A percentile compares a stretch with the other conserved stretches of the same genome.
phyloP scores from a whole-genome alignment of 2,329 filamentous ascomycete species.

The Drechslera avenae region DNA sequence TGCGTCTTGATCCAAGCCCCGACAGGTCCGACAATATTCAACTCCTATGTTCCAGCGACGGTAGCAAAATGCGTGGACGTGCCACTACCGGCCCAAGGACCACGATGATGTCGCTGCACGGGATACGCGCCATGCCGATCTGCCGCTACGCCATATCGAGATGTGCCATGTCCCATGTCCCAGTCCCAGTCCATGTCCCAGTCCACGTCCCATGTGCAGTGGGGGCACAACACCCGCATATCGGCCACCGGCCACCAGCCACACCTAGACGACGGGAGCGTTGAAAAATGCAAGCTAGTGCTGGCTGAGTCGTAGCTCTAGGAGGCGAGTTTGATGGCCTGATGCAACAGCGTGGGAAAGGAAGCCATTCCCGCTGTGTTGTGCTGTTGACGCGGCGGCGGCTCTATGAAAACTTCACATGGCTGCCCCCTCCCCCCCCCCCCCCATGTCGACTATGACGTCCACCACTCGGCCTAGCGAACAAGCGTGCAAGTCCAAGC shows the following conservation, averaged over 20 bases:
- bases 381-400: not conserved
- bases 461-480: conserved; percentile 3
- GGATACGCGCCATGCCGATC: conserved; percentile 12
- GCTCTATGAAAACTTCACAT: too few relatives aligned
- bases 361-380: not conserved
- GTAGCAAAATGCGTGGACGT: not conserved
- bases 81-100: not conserved
- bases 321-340: too few relatives aligned
- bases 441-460: conserved; percentile 8
- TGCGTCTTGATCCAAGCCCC: not conserved
- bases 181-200: too few relatives aligned
- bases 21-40: not conserved
- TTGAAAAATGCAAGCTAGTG: not conserved
- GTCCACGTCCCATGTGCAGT: not conserved
- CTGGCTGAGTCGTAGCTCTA: not conserved
- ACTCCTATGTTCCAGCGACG: too few relatives aligned
- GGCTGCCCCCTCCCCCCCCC: too few relatives aligned
- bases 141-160: conserved; percentile 13
- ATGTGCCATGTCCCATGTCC: not conserved
- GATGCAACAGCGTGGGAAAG: not conserved
- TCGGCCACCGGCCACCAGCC: too few relatives aligned
- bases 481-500: conserved; percentile 11
- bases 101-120: conserved; percentile 16
- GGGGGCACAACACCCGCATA: not conserved
- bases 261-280: not conserved